Percentiles rank a stretch among this genome's conserved stretches.
phyloP scores from a whole-genome alignment of 371 early-diverging fungal species.

The Phascolomyces articulosus region DNA sequence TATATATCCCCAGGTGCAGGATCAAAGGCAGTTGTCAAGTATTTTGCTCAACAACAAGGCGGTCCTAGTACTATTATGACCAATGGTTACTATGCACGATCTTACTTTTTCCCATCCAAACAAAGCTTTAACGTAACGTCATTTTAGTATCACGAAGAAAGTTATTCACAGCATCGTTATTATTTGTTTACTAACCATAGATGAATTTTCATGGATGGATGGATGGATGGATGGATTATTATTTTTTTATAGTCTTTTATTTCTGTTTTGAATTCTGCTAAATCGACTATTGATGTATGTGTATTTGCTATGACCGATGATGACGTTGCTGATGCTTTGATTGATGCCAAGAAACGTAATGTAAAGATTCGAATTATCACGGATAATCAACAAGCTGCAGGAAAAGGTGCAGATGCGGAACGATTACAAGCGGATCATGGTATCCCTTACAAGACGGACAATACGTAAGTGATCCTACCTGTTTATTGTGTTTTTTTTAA shows the following conservation, averaged over 20 bases:
- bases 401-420: slow-evolving; percentile 61
- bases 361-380: slow-evolving; percentile 58
- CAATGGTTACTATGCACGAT: slow-evolving; percentile 36
- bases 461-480: slow-evolving; percentile 32
- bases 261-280: slow-evolving; percentile 53
- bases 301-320: slow-evolving; percentile 73
- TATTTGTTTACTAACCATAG: not conserved
- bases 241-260: slow-evolving; percentile 42
- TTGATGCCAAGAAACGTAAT: slow-evolving; percentile 59
- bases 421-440: slow-evolving; percentile 52
- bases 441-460: slow-evolving; percentile 57
- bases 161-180: not conserved
- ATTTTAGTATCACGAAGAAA: not conserved
- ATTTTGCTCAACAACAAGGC: slow-evolving; percentile 18
- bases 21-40: slow-evolving; percentile 30
- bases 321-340: slow-evolving; percentile 61
- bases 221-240: too few species aligned
- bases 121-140: slow-evolving; percentile 56
- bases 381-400: slow-evolving; percentile 66
- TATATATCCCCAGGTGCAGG: slow-evolving; percentile 33
- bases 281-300: slow-evolving; percentile 61
- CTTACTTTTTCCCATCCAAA: slow-evolving; percentile 72
- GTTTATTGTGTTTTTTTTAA: not conserved
- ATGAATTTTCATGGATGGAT: too few species aligned
- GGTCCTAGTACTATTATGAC: slow-evolving; percentile 15